Evolutionary conservation across 225 moss, liverwort and hornwort genomes (phyloP).

Genomic region (Antitrichia curtipendula): DNA sequence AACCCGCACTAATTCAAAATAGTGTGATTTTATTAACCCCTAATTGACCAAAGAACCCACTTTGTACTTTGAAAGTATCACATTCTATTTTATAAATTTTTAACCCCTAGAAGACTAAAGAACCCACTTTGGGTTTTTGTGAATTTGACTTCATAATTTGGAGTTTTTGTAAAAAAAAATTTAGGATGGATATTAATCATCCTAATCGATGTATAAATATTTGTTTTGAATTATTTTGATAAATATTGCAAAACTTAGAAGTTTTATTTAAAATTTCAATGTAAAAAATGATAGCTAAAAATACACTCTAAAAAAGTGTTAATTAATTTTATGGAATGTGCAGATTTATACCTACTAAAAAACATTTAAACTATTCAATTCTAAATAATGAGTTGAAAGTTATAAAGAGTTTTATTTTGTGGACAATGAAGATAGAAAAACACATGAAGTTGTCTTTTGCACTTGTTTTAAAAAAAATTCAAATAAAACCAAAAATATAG

Average conservation of each 20-base stretch:
- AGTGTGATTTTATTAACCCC: neutral
- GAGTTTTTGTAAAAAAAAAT: too few species aligned
- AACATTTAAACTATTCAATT: neutral
- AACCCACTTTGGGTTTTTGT: too few species aligned
- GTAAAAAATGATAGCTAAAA: neutral
- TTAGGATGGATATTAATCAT: neutral
- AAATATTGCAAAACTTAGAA: neutral
- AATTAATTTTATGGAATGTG: too few species aligned
- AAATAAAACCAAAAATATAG: neutral
- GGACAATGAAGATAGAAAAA: neutral
- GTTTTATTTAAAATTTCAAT: neutral
- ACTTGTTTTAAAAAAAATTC: neutral
- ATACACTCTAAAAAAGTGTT: neutral
- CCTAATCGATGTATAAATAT: neutral
- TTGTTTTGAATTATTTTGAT: fast-evolving
- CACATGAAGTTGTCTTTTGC: neutral
- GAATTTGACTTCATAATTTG: neutral
- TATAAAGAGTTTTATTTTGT: neutral
- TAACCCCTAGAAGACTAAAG: too few species aligned
- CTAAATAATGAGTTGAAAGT: neutral
- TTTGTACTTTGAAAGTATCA: too few species aligned
- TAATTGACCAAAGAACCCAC: too few species aligned
- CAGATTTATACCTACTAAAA: neutral
- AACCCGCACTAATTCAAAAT: neutral
- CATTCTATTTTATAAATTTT: too few species aligned